Evolutionary conservation across 345 rosid genomes (phyloP).

Genomic region (Rhodomyrtus tomentosa): DNA sequence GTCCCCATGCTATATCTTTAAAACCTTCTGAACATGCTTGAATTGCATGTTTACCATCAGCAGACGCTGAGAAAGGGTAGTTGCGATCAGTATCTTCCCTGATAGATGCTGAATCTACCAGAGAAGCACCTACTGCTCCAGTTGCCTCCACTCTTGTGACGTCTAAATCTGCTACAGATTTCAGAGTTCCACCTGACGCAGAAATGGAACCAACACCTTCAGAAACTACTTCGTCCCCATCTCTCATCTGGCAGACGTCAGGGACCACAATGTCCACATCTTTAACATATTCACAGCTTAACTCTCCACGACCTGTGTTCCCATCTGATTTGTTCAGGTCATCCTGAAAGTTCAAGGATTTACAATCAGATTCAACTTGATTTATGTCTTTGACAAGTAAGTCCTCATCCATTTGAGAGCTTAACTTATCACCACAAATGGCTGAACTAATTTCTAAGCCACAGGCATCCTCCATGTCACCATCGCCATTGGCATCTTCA

Average conservation of each 20-base stretch:
- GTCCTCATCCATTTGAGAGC: constrained; percentile 26
- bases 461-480: constrained; percentile 65
- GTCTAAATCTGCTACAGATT: constrained; percentile 14
- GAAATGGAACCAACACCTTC: constrained; percentile 16
- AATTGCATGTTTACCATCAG: not conserved
- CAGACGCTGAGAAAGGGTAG: not conserved
- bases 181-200: constrained; percentile 9
- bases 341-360: not conserved
- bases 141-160: constrained; percentile 11
- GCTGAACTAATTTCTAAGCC: constrained; percentile 39
- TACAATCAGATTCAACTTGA: constrained; percentile 13
- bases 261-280: constrained; percentile 13
- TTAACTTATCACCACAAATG: constrained; percentile 26
- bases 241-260: constrained; percentile 14
- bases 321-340: not conserved
- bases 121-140: constrained; percentile 5
- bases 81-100: constrained; percentile 11
- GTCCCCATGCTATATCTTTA: constrained; percentile 9
- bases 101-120: constrained; percentile 9
- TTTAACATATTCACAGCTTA: not conserved
- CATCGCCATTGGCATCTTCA: constrained; percentile 64
- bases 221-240: constrained; percentile 1
- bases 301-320: not conserved
- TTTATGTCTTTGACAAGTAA: constrained; percentile 6
- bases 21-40: not conserved